Conservation (phyloP, 345 rosid genomes). For the Luvunga scandens region DNA sequence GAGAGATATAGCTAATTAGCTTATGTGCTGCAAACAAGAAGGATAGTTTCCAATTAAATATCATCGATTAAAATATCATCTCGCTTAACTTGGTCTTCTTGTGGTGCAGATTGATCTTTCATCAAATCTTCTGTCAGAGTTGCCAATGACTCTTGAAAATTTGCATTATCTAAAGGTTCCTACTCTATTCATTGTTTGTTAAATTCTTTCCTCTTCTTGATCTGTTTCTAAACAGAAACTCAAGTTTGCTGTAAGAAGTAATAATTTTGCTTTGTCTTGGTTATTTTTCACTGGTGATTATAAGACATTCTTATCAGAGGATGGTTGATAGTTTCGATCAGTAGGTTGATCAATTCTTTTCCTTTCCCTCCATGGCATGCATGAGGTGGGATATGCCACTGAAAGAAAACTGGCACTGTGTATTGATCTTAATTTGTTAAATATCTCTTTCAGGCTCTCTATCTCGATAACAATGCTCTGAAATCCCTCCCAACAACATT, state of each 20-base stretch:
- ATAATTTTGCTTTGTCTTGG: not conserved
- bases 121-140: constrained; percentile 60
- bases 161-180: constrained; percentile 68
- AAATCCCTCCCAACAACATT: constrained; percentile 54
- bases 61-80: not conserved
- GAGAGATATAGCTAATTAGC: not conserved
- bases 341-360: not conserved
- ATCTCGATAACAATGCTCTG: constrained; percentile 68
- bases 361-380: not conserved
- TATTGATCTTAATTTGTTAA: not conserved
- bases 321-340: not conserved
- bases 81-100: constrained; percentile 1
- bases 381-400: not conserved
- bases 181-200: not conserved
- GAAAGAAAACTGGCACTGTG: not conserved
- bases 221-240: not conserved
- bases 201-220: not conserved
- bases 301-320: not conserved
- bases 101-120: constrained; percentile 81
- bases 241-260: not conserved
- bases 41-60: not conserved
- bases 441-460: constrained; percentile 47
- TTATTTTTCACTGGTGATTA: not conserved
- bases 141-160: constrained; percentile 63
- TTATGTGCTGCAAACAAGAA: not conserved